Evolutionary conservation across 495 filamentous ascomycete species (phyloP).

Genomic region (Podospora tetraspora): DNA sequence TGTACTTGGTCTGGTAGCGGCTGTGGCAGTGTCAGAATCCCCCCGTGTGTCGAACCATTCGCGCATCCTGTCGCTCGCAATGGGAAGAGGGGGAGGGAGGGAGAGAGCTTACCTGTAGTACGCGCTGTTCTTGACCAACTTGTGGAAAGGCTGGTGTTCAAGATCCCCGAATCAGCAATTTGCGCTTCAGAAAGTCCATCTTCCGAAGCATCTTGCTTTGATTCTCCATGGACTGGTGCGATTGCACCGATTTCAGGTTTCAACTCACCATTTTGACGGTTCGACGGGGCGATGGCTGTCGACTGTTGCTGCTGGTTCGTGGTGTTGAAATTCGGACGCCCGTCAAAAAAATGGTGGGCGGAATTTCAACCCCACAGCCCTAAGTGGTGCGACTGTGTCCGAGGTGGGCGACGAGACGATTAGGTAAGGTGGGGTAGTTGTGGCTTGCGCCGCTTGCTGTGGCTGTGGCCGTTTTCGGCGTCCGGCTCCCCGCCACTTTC

Average conservation of each 20-base stretch:
- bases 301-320: slow-evolving; percentile 32
- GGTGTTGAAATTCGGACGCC: slow-evolving; percentile 24
- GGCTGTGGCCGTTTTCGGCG: neutral
- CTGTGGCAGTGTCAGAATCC: slow-evolving; percentile 42
- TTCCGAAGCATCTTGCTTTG: slow-evolving; percentile 97
- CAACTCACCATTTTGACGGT: slow-evolving; percentile 59
- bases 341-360: slow-evolving; percentile 28
- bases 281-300: slow-evolving; percentile 32
- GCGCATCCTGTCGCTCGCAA: neutral
- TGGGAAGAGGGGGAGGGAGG: neutral
- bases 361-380: slow-evolving; percentile 33
- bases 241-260: slow-evolving; percentile 1
- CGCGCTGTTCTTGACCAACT: slow-evolving; percentile 90
- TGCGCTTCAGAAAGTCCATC: slow-evolving; percentile 74
- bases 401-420: slow-evolving; percentile 19
- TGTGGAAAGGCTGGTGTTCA: slow-evolving; percentile 75
- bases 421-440: neutral
- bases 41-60: neutral
- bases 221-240: slow-evolving; percentile 48
- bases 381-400: slow-evolving; percentile 27
- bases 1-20: slow-evolving; percentile 99
- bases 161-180: slow-evolving; percentile 92
- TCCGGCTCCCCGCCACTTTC: neutral
- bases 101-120: slow-evolving; percentile 80
- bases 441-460: neutral